Percentiles rank a stretch among this genome's conserved stretches.
These are phyloP conservation scores for Neofusicoccum cordaticola DNA, from an alignment of 2,329 filamentous ascomycete species.

Conservation along the genomic window DNA sequence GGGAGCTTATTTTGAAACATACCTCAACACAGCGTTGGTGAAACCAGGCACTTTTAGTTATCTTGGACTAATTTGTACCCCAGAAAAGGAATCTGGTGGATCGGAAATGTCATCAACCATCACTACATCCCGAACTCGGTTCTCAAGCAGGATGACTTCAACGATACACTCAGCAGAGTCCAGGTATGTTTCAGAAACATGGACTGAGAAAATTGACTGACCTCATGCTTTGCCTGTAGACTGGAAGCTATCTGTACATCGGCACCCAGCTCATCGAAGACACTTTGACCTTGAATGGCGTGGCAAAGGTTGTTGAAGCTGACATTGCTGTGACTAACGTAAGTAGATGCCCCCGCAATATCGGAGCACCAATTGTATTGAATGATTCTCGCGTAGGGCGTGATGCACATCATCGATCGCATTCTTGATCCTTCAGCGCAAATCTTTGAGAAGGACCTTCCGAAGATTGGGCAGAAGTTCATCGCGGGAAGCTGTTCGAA, in stretches of 20 bases:
- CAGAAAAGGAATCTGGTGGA: constrained; percentile 16
- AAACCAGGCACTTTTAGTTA: accelerated
- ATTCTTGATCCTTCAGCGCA: constrained; percentile 27
- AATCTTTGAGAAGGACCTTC: constrained; percentile 25
- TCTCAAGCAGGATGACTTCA: background rate
- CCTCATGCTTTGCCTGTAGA: background rate
- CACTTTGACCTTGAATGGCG: background rate
- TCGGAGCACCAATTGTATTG: background rate
- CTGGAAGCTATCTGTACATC: constrained; percentile 11
- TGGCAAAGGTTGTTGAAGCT: constrained; percentile 1
- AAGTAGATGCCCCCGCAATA: background rate
- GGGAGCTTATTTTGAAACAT: background rate
- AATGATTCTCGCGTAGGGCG: constrained; percentile 17
- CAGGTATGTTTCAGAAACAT: background rate
- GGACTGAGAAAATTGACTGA: too few relatives aligned
- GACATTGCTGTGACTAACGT: constrained; percentile 15
- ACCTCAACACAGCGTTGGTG: background rate
- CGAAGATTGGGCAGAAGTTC: constrained; percentile 24
- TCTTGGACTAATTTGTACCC: too few relatives aligned
- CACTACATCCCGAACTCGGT: constrained; percentile 12
- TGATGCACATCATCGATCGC: constrained; percentile 27
- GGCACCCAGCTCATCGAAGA: background rate
- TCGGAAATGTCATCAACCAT: constrained; percentile 11
- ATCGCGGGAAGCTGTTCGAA: constrained; percentile 30
- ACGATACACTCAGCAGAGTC: background rate